Evolutionary conservation across 2,329 filamentous ascomycete genomes (phyloP), one percentile per base, ranked within the genome.

Genomic region (Monosporascus ibericus): DNA sequence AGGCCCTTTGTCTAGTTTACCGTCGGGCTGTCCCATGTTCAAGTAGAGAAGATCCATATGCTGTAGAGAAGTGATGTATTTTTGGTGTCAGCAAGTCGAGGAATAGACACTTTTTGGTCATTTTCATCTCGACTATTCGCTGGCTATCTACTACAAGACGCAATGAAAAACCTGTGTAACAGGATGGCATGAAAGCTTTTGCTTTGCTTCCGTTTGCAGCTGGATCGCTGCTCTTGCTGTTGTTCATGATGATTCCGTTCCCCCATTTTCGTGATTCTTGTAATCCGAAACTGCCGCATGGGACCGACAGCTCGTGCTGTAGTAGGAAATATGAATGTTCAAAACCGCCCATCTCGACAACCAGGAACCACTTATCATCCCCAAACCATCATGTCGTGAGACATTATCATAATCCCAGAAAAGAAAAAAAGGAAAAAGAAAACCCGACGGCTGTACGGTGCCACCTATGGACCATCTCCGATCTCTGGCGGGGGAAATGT

Each of bases 351-450:
- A 56, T 57, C 51, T 54, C 59, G 48, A 58, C 58, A 52, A 54
- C 57, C 57, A 53, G 52, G 49, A 52, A 24, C 27, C 42, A 48
- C 27, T 47, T 54, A 48, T 48, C 54, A 39, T 49, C 40, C 51
- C 42, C 48, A 48, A 56, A 39, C 51, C 53, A 54, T 58, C 57
- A 59, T 61, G 63, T 61, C 63, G 59, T 67, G 61, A 65, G 63
- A 66, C 64, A 59, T 62, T 60, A 61, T 58, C 56, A 60, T 60
- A 55, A 55, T 54, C 53, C 53, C 37, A 48, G 27, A 60, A 40
- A 52, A 58, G 53, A 52, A 55, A 58, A 52, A 15, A 56, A 51
- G 49, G 50, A 51, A 53, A 42, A 52, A 50, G 46, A 27, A 52
- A 54, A 56, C 56, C 50, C 56, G 55, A 50, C 53, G 53, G 51